phyloP scores from a whole-genome alignment of 306 rosid genomes.

The Fagus crenata region DNA sequence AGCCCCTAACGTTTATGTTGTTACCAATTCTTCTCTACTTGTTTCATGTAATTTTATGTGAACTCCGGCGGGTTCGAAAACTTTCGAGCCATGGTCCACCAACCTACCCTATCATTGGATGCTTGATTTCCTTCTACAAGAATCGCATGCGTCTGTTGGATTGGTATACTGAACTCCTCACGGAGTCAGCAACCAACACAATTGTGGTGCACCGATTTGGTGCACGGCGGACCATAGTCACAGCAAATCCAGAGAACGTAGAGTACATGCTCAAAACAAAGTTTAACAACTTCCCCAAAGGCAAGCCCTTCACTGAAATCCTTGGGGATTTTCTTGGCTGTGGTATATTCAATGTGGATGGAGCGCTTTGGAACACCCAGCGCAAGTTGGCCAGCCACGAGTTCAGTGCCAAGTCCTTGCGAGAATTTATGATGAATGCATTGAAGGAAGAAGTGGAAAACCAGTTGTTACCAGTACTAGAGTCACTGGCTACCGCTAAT shows the following conservation, averaged over 20 bases:
- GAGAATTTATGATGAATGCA: conserved; percentile 39
- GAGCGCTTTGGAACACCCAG: conserved; percentile 63
- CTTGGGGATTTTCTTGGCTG: conserved; percentile 79
- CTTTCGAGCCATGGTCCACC: conserved; percentile 44
- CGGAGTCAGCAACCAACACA: conserved; percentile 58
- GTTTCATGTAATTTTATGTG: conserved; percentile 14
- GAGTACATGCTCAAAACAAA: conserved; percentile 84
- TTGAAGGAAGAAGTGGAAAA: conserved; percentile 52
- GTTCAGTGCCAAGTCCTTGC: conserved; percentile 55
- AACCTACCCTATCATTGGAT: conserved; percentile 66
- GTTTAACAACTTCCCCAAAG: conserved; percentile 85
- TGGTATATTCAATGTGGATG: conserved; percentile 86
- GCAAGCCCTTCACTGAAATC: conserved; percentile 75
- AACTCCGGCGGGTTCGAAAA: conserved; percentile 32
- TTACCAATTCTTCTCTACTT: conserved; percentile 36
- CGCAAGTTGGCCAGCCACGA: conserved; percentile 74
- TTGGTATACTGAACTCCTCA: conserved; percentile 75
- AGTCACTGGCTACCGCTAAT: conserved; percentile 29
- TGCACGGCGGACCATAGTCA: conserved; percentile 61
- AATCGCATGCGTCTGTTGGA: conserved; percentile 58
- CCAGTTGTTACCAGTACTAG: conserved; percentile 54
- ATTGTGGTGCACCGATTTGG: conserved; percentile 64
- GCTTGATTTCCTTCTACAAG: conserved; percentile 65
- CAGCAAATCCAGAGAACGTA: conserved; percentile 67
- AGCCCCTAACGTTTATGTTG: conserved; percentile 34